These are phyloP conservation scores for Tetrahymena malaccensis DNA, from an alignment of 73 alveolate species.

Conservation along the genomic window DNA sequence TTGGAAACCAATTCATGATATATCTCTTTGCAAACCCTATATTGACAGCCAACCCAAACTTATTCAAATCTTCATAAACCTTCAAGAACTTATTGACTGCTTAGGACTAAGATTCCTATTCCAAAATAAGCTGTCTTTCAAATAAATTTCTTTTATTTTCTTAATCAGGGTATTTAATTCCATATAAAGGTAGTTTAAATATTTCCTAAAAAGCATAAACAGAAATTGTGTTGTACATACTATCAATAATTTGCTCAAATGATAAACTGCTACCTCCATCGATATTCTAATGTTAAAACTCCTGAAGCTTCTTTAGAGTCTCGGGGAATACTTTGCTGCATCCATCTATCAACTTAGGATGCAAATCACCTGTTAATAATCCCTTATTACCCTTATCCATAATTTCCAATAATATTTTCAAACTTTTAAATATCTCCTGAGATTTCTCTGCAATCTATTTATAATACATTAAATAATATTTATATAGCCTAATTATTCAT, in stretches of 20 bases:
- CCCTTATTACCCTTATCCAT: slow-evolving; percentile 76
- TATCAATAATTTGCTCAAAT: slow-evolving; percentile 29
- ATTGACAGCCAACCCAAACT: slow-evolving; percentile 58
- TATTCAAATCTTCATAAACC: slow-evolving; percentile 55
- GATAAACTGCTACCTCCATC: neutral
- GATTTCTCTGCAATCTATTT: slow-evolving; percentile 9
- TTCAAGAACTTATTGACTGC: slow-evolving; percentile 54
- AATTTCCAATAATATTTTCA: slow-evolving; percentile 54
- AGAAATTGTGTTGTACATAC: slow-evolving; percentile 36
- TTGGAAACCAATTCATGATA: slow-evolving; percentile 59
- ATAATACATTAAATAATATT: neutral
- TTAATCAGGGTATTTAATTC: slow-evolving; percentile 55
- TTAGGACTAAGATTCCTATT: slow-evolving; percentile 61
- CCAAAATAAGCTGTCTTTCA: slow-evolving; percentile 64
- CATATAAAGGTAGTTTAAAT: slow-evolving; percentile 69
- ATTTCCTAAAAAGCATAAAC: slow-evolving; percentile 40
- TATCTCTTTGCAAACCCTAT: slow-evolving; percentile 57
- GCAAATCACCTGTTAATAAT: slow-evolving; percentile 71
- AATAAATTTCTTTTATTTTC: slow-evolving; percentile 71
- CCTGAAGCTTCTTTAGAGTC: neutral
- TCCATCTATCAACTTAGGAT: slow-evolving; percentile 2
- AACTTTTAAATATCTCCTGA: slow-evolving; percentile 40
- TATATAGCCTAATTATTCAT: too few species aligned
- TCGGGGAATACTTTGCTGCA: neutral
- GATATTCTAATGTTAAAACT: slow-evolving; percentile 19